These are phyloP conservation scores for Blepharisma japonicum DNA, from an alignment of 73 alveolate genomes.

Conservation along the genomic window DNA sequence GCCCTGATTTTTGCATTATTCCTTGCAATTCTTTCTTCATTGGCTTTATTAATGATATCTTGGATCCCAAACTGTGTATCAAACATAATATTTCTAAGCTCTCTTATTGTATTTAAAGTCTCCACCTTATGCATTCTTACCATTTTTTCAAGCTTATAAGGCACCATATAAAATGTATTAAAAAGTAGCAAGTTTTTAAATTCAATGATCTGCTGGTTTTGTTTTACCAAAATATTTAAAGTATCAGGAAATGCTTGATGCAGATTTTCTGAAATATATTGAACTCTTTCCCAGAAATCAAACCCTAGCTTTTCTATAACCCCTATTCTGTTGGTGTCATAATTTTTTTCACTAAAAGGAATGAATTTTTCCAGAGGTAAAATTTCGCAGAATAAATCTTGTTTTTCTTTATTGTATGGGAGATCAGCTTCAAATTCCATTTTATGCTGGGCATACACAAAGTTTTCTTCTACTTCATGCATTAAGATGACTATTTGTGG, in stretches of 20 bases:
- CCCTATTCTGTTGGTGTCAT: constrained; percentile 38
- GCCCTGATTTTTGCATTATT: constrained; percentile 45
- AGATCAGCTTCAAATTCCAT: constrained; percentile 50
- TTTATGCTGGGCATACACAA: constrained; percentile 37
- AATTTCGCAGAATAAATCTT: constrained; percentile 36
- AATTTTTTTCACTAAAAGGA: constrained; percentile 47
- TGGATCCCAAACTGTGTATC: constrained; percentile 55
- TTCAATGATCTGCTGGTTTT: constrained; percentile 36
- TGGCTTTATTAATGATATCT: constrained; percentile 43
- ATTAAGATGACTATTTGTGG: constrained; percentile 20
- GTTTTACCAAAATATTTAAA: constrained; percentile 35
- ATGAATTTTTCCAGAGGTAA: constrained; percentile 50
- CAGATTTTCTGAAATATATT: constrained; percentile 30
- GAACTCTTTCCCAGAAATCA: constrained; percentile 24
- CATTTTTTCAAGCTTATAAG: constrained; percentile 36
- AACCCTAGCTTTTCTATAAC: constrained; percentile 35
- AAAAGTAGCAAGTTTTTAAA: constrained; percentile 37
- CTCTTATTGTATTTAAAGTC: constrained; percentile 52
- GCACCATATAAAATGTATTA: constrained; percentile 8
- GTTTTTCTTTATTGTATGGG: constrained; percentile 57
- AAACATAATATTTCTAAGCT: constrained; percentile 54
- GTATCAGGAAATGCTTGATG: constrained; percentile 48
- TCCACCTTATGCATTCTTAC: constrained; percentile 37
- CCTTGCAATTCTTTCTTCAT: constrained; percentile 33
- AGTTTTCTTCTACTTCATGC: constrained; percentile 52